These are phyloP conservation scores for Xylaria cubensis DNA, from an alignment of 495 filamentous ascomycete genomes.

Conservation along the genomic window DNA sequence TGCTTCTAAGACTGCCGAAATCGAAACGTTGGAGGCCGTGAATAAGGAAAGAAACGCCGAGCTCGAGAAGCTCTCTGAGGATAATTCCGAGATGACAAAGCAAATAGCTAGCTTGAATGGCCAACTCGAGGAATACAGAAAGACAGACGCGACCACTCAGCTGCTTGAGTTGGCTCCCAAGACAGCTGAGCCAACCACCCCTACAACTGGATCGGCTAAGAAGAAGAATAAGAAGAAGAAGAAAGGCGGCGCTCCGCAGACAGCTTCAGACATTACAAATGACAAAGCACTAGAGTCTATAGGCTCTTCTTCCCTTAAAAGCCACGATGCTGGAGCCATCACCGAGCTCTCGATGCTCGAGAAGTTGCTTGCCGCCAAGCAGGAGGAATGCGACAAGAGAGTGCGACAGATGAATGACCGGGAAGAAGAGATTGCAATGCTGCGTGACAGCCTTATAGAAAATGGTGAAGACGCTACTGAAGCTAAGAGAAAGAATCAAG, in stretches of 20 bases:
- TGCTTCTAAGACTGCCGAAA: not conserved
- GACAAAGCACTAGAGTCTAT: conserved; percentile 42
- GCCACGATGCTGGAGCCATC: conserved; percentile 39
- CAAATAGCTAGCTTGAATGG: conserved; percentile 42
- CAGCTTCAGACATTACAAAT: conserved; percentile 29
- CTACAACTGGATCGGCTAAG: conserved; percentile 53
- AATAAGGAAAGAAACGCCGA: conserved; percentile 25
- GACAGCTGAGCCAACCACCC: conserved; percentile 22
- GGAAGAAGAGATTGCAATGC: not conserved
- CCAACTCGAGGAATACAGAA: conserved; percentile 45
- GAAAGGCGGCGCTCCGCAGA: conserved; percentile 59
- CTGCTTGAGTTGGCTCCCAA: conserved; percentile 39
- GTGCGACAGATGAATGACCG: no score
- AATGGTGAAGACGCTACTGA: not conserved
- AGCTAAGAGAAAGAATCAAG: conserved; percentile 57
- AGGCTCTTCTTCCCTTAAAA: conserved; percentile 36
- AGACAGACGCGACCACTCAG: conserved; percentile 43
- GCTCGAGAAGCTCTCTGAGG: conserved; percentile 38
- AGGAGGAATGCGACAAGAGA: not conserved
- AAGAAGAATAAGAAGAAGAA: conserved; percentile 96
- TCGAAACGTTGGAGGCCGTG: not conserved
- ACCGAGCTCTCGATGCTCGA: conserved; percentile 57
- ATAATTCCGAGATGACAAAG: conserved; percentile 41
- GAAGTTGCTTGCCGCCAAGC: conserved; percentile 53
- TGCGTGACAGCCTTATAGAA: not conserved